Base-by-base conservation (phyloP, 129 eudicot species). In the Flaveria trinervia region DNA sequence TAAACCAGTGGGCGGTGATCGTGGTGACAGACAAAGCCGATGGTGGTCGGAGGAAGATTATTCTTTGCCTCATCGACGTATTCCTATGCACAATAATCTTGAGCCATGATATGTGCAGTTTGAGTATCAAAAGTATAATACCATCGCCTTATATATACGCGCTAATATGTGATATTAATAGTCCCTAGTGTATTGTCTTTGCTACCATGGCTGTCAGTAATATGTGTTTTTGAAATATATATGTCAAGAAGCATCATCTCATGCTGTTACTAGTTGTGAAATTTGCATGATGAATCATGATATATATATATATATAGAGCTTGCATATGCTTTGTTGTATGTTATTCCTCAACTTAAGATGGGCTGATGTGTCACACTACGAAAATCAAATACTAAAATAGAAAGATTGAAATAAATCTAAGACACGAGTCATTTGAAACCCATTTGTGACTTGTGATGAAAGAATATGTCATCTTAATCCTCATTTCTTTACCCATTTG, bases 41-140 rank as follows among this genome's bases (percentile, higher is more conserved):
- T 68, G 79, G 78, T 82, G 77, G 83, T 72, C 88, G 22, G 79
- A 84, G 54, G 82, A 81, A 55, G 91, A 87, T 79, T 87, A 87
- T 77, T 61, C 85, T 1, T 62, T 56, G 22, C 91, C 91, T 9
- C 84, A 80, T 12, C 65, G 74, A 46, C 82, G 88, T 54, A 73
- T 78, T 62, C 86, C 86, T 51, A 82, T 84, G 20, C 86, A 84
- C 77, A 82, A 84, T 73, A 78, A 82, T 62, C 36, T 87, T 14
- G 44, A 84, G 59, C 91, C 80, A 14, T 87, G 55, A 56, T 41
- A 68, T 67, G 54, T n/a, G n/a, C n/a, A n/a, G n/a, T n/a, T 76
- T 5, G 41, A 36, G 41, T 17, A 54, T 15, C 43, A 48, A 16
- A 50, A 20, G 51, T 52, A 30, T 65, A 26, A 14, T 18, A 1